phyloP scores from a whole-genome alignment of 1,139 yeast genomes.

The Blastobotrys arbuscula region DNA sequence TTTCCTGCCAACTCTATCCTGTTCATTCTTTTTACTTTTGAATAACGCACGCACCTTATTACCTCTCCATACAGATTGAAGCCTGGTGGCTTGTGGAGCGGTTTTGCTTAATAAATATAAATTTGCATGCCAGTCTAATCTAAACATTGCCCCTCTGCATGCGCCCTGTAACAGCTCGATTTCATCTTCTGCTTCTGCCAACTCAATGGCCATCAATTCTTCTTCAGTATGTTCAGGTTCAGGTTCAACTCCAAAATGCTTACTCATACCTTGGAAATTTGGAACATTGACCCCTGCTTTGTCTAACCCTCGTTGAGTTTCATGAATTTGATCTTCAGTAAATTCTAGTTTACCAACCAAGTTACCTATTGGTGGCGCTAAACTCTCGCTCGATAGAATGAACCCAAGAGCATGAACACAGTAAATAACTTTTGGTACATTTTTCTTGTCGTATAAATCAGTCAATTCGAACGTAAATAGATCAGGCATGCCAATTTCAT shows the following conservation, averaged over 20 bases:
- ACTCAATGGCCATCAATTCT: slow-evolving; percentile 32
- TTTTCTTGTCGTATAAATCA: slow-evolving; percentile 87
- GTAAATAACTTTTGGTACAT: slow-evolving; percentile 89
- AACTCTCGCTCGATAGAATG: slow-evolving; percentile 50
- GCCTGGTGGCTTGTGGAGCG: slow-evolving; percentile 8
- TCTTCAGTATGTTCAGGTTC: slow-evolving; percentile 26
- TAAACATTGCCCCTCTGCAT: slow-evolving; percentile 27
- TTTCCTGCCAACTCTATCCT: neutral
- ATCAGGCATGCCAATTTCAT: slow-evolving; percentile 69
- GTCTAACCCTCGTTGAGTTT: slow-evolving; percentile 62
- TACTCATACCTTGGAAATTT: slow-evolving; percentile 38
- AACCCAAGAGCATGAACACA: slow-evolving; percentile 86
- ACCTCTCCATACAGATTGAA: slow-evolving; percentile 31
- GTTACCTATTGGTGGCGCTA: slow-evolving; percentile 58
- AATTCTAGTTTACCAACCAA: slow-evolving; percentile 61
- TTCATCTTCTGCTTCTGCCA: slow-evolving; percentile 25
- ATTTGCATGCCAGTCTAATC: slow-evolving; percentile 18
- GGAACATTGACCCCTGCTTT: slow-evolving; percentile 39
- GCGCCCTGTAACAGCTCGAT: slow-evolving; percentile 36
- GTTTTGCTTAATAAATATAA: slow-evolving; percentile 19
- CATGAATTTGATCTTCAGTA: slow-evolving; percentile 58
- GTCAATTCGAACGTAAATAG: slow-evolving; percentile 85
- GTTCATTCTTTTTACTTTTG: neutral
- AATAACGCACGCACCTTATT: slow-evolving; percentile 6
- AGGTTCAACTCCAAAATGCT: slow-evolving; percentile 31